Percentiles rank a stretch among this genome's conserved stretches.
Conservation (phyloP, 164 flowering plant species). For the Aristolochia fimbriata region DNA sequence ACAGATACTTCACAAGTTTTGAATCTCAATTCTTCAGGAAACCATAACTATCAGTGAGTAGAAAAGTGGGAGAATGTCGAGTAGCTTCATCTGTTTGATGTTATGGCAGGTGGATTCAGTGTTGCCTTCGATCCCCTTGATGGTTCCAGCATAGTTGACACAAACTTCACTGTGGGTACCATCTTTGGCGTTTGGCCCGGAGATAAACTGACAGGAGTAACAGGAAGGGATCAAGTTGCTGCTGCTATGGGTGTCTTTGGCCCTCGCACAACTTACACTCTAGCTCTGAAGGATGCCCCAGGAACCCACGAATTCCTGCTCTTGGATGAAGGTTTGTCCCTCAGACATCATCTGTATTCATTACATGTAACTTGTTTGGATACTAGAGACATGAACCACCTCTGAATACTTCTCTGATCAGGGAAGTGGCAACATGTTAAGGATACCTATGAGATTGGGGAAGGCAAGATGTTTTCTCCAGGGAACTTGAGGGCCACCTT, state of each 20-base stretch:
- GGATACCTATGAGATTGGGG: constrained; percentile 81
- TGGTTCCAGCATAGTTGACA: constrained; percentile 97
- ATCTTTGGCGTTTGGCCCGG: constrained; percentile 99
- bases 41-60: neutral
- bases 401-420: constrained; percentile 12
- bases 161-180: constrained; percentile 96
- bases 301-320: constrained; percentile 97
- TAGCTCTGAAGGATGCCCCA: constrained; percentile 78
- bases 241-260: constrained; percentile 99
- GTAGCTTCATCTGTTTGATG: neutral
- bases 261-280: constrained; percentile 87
- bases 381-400: too few species aligned
- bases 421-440: constrained; percentile 99
- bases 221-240: constrained; percentile 87
- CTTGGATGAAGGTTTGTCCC: constrained; percentile 80
- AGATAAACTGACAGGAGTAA: constrained; percentile 75
- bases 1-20: neutral
- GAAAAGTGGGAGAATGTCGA: too few species aligned
- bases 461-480: constrained; percentile 94
- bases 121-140: constrained; percentile 98
- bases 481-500: constrained; percentile 95
- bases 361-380: too few species aligned
- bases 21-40: neutral
- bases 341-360: neutral
- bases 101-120: constrained; percentile 82